Evolutionary conservation across 495 filamentous ascomycete species (phyloP).

Genomic region (Penicillium coffeae): DNA sequence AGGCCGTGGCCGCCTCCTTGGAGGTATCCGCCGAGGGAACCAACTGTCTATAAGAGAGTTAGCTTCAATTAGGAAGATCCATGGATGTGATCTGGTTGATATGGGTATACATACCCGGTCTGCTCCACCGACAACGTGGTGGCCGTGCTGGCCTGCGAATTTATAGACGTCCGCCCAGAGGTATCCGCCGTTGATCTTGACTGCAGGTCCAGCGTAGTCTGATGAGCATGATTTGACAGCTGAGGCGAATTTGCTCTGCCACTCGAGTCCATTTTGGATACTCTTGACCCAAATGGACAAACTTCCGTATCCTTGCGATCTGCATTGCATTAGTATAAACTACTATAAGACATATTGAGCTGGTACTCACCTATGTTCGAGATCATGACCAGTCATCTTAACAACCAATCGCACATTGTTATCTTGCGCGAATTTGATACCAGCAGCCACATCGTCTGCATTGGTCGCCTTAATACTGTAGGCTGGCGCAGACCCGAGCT

Average conservation of each 20-base stretch:
- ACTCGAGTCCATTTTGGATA: slow-evolving; percentile 11
- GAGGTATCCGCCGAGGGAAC: slow-evolving; percentile 45
- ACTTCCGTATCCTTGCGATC: slow-evolving; percentile 37
- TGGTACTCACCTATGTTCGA: slow-evolving; percentile 27
- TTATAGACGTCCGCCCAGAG: background rate
- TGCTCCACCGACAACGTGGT: slow-evolving; percentile 31
- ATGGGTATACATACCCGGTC: background rate
- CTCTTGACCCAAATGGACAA: slow-evolving; percentile 51
- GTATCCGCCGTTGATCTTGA: background rate
- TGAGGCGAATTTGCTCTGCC: background rate
- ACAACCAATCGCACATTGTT: slow-evolving; percentile 38
- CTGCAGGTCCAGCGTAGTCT: background rate
- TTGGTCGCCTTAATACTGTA: background rate
- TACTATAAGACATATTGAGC: background rate
- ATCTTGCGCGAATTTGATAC: slow-evolving; percentile 13
- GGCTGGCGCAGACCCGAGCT: background rate
- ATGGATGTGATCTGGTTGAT: too few species aligned
- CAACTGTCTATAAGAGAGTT: slow-evolving; percentile 19
- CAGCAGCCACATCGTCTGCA: background rate
- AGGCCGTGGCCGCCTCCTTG: slow-evolving; percentile 56
- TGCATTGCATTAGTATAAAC: background rate
- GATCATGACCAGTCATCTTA: slow-evolving; percentile 54
- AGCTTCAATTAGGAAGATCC: too few species aligned
- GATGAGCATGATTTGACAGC: background rate
- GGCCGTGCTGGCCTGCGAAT: slow-evolving; percentile 33